Evolutionary conservation across 352 stramenopile species (phyloP).

Genomic region (Peronosclerospora sorghi): DNA sequence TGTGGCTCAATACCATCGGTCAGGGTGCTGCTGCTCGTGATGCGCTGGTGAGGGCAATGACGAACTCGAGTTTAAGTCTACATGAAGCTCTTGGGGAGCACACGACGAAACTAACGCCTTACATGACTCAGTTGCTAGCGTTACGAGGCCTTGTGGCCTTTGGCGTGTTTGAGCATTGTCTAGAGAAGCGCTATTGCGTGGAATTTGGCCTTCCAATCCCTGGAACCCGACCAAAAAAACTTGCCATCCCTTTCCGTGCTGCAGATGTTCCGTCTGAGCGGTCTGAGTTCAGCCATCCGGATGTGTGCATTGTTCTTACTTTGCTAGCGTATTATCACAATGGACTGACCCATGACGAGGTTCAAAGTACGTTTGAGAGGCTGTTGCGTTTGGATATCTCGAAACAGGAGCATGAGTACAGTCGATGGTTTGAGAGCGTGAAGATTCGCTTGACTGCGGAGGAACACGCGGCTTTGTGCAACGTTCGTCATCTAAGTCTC

Average conservation of each 20-base stretch:
- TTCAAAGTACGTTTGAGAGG: slow-evolving; percentile 37
- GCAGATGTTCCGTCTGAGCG: too few species aligned
- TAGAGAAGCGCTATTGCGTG: slow-evolving; percentile 81
- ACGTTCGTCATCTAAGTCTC: slow-evolving; percentile 66
- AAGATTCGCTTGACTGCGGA: slow-evolving; percentile 4
- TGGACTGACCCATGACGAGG: slow-evolving; percentile 40
- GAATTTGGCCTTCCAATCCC: slow-evolving; percentile 54
- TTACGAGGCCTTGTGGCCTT: slow-evolving; percentile 69
- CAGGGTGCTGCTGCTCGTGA: neutral
- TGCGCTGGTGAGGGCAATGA: slow-evolving; percentile 24
- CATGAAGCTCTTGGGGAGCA: slow-evolving; percentile 11
- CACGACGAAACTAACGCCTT: slow-evolving; percentile 11
- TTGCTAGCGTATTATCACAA: slow-evolving; percentile 79
- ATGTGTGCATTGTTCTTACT: slow-evolving; percentile 72
- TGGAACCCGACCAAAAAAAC: slow-evolving; percentile 35
- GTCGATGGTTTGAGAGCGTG: slow-evolving; percentile 74
- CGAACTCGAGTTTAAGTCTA: slow-evolving; percentile 20
- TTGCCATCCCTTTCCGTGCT: slow-evolving; percentile 86
- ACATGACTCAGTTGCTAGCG: slow-evolving; percentile 35
- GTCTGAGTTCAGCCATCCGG: too few species aligned
- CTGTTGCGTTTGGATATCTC: slow-evolving; percentile 56
- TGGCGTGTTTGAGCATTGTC: slow-evolving; percentile 63
- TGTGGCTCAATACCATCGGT: slow-evolving; percentile 42
- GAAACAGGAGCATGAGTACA: slow-evolving; percentile 53
- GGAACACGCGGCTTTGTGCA: slow-evolving; percentile 24